These are phyloP conservation scores for Xylaria sp. DNA, from an alignment of 2,329 filamentous ascomycete genomes.

Conservation along the genomic window DNA sequence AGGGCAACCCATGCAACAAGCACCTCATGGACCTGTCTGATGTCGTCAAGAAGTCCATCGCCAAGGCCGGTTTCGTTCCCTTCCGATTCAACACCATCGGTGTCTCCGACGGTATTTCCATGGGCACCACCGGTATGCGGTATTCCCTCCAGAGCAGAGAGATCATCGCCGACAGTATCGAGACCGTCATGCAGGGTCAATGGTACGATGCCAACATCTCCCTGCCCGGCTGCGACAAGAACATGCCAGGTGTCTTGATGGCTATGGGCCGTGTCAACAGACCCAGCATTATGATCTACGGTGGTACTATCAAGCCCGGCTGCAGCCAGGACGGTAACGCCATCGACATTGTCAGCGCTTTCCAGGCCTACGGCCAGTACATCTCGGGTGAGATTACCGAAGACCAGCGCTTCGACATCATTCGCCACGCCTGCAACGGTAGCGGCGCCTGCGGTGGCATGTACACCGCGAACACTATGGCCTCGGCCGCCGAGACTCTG, in stretches of 20 bases:
- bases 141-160: conserved; percentile 93
- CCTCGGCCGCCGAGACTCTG: conserved; percentile 66
- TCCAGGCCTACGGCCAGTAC: conserved; percentile 96
- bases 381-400: conserved; percentile 87
- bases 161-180: conserved; percentile 95
- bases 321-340: conserved; percentile 70
- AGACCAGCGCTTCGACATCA: conserved; percentile 88
- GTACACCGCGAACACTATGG: conserved; percentile 75
- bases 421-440: conserved; percentile 82
- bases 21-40: conserved; percentile 87
- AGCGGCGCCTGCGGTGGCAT: conserved; percentile 82
- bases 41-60: conserved; percentile 59
- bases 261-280: conserved; percentile 94
- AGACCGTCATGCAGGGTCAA: conserved; percentile 98
- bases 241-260: conserved; percentile 91
- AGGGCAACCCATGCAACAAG: conserved; percentile 99
- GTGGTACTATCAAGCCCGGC: conserved; percentile 87
- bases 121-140: conserved; percentile 96
- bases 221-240: conserved; percentile 97
- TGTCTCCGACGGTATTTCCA: conserved; percentile 94
- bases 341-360: conserved; percentile 94
- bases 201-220: conserved; percentile 99
- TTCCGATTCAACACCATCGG: conserved; percentile 99
- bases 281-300: conserved; percentile 95
- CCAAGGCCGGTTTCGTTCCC: conserved; percentile 71